These are phyloP conservation scores for Aspergillus oerlinghausenensis DNA, from an alignment of 2,329 filamentous ascomycete genomes.

Conservation along the genomic window DNA sequence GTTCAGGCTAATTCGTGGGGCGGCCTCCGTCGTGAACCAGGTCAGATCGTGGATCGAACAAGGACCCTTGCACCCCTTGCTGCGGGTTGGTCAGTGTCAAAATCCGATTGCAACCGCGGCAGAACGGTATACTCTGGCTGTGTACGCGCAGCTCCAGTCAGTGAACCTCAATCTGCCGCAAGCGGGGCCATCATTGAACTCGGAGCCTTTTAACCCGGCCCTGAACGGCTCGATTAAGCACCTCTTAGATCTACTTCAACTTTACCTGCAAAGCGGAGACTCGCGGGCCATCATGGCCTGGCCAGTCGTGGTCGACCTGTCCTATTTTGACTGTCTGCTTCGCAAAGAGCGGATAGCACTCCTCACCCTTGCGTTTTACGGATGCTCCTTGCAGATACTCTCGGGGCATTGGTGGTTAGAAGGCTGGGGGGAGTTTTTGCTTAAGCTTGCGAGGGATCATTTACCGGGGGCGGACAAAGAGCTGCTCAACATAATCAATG, in stretches of 20 bases:
- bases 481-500: no score
- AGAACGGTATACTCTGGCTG: neutral
- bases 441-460: neutral
- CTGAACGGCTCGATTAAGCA: neutral
- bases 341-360: neutral
- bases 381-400: constrained; percentile 2
- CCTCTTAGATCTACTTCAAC: neutral
- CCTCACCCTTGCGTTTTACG: constrained; percentile 2
- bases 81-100: neutral
- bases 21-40: constrained; percentile 5
- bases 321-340: neutral
- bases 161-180: neutral
- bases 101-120: neutral
- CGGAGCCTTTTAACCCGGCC: no score
- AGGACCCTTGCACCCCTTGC: constrained; percentile 3
- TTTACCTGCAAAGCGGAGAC: neutral
- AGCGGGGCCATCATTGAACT: no score
- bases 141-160: neutral
- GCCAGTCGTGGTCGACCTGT: constrained; percentile 2
- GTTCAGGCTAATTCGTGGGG: constrained; percentile 7
- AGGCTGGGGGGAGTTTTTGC: constrained; percentile 5
- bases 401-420: constrained; percentile 9
- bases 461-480: no score
- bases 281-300: constrained; percentile 4
- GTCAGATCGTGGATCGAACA: constrained; percentile 10